Percentiles rank a stretch among this genome's conserved stretches.
phyloP scores from a whole-genome alignment of 108 stramenopile species.

The Heterococcus sp. region DNA sequence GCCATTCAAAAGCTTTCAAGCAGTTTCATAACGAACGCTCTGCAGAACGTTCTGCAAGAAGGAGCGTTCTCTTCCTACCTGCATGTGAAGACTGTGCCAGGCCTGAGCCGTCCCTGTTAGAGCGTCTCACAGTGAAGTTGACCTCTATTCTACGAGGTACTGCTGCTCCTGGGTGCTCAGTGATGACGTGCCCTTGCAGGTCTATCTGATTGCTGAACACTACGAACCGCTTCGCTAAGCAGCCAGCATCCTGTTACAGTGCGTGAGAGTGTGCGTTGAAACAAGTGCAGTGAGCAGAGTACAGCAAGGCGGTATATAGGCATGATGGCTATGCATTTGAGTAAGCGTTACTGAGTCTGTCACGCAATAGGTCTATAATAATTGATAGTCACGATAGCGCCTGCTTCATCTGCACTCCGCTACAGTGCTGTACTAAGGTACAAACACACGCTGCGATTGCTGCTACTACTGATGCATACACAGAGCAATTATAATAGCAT shows the following conservation, averaged over 20 bases:
- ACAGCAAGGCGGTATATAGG: no score
- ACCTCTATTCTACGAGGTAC: conserved; percentile 12
- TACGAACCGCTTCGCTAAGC: conserved; percentile 51
- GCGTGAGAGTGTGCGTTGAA: neutral
- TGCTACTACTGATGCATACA: neutral
- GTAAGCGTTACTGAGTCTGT: no score
- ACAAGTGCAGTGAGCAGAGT: no score
- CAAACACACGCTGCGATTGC: neutral
- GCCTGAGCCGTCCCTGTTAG: conserved; percentile 29
- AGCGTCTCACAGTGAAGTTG: conserved; percentile 31
- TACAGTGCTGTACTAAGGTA: neutral
- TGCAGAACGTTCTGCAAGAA: no score
- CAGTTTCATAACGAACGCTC: no score
- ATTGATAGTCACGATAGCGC: no score
- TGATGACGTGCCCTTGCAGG: conserved; percentile 22
- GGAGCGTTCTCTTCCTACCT: no score
- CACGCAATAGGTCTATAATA: no score
- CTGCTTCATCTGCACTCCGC: neutral
- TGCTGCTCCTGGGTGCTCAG: conserved; percentile 5
- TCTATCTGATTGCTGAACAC: conserved; percentile 56
- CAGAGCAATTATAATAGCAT: neutral
- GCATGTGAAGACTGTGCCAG: no score
- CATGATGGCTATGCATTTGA: neutral
- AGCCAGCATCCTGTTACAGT: conserved; percentile 5
- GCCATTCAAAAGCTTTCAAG: no score